phyloP scores from a whole-genome alignment of 2,329 filamentous ascomycete species.

The Paecilomyces niveus region DNA sequence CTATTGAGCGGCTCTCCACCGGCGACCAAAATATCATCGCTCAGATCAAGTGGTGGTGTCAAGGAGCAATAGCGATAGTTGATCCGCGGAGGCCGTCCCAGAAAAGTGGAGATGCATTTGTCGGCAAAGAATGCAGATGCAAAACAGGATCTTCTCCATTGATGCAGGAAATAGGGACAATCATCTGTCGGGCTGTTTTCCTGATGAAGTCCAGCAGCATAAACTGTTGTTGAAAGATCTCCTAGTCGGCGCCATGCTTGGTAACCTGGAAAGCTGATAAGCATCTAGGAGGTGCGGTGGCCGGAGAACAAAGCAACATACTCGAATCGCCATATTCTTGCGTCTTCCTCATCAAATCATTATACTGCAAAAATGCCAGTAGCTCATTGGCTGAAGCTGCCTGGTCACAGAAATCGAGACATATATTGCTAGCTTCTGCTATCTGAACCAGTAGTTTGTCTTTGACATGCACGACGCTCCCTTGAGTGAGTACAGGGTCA shows the following conservation, averaged over 20 bases:
- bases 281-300: too few species aligned
- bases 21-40: conserved; percentile 19
- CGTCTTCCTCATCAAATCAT: conserved; percentile 23
- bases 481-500: conserved; percentile 20
- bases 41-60: conserved; percentile 27
- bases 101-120: conserved; percentile 43
- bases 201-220: conserved; percentile 43
- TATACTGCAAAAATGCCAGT: conserved; percentile 28
- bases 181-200: conserved; percentile 21
- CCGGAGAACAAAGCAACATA: conserved; percentile 11
- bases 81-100: conserved; percentile 44
- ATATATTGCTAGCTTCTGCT: conserved; percentile 26
- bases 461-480: conserved; percentile 12
- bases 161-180: conserved; percentile 32
- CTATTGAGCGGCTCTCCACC: conserved; percentile 3
- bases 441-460: conserved; percentile 24
- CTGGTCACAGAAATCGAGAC: conserved; percentile 25
- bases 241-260: conserved; percentile 38
- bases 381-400: conserved; percentile 25
- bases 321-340: conserved; percentile 29
- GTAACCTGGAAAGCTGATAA: not conserved
- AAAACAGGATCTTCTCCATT: conserved; percentile 36
- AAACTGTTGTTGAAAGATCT: conserved; percentile 40
- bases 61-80: conserved; percentile 37
- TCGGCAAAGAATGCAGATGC: conserved; percentile 40